These are phyloP conservation scores for Oryza australiensis DNA, from an alignment of 176 grass and related monocot species.

Conservation along the genomic window DNA sequence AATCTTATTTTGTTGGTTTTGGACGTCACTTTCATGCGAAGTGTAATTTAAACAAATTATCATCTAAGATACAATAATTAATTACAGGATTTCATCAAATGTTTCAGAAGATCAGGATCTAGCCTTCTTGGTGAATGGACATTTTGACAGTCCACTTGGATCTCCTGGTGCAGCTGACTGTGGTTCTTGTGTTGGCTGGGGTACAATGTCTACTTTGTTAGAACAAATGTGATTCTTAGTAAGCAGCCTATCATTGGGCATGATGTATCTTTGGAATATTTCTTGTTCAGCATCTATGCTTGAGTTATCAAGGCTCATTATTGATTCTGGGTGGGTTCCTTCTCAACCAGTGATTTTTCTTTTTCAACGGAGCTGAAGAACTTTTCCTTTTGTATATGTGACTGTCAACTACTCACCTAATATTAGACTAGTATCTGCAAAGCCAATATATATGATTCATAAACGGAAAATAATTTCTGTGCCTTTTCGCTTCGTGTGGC, in stretches of 20 bases:
- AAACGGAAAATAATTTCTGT: conserved; percentile 17
- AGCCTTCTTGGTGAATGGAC: conserved; percentile 91
- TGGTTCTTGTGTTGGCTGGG: conserved; percentile 99
- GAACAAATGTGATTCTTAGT: conserved; percentile 11
- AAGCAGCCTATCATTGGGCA: conserved; percentile 20
- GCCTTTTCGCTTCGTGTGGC: not conserved
- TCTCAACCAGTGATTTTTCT: conserved; percentile 91
- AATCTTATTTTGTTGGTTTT: conserved; percentile 17
- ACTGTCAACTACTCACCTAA: conserved; percentile 20
- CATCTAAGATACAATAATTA: conserved; percentile 65
- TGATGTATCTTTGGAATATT: conserved; percentile 39
- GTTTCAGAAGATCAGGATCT: conserved; percentile 84
- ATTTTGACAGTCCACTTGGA: conserved; percentile 96
- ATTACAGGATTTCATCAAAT: conserved; percentile 98
- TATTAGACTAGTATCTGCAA: not conserved
- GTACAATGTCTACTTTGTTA: conserved; percentile 23
- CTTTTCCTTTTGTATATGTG: conserved; percentile 96
- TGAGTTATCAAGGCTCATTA: conserved; percentile 87
- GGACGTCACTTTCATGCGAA: conserved; percentile 29
- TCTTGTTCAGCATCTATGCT: conserved; percentile 95
- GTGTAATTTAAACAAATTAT: conserved; percentile 43
- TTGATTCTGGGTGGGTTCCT: conserved; percentile 92
- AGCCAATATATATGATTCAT: not conserved
- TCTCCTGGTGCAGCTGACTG: conserved; percentile 94
- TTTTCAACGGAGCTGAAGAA: conserved; percentile 98